phyloP scores from a whole-genome alignment of 108 stramenopile species.

The Chaetoceros tenuissimus region DNA sequence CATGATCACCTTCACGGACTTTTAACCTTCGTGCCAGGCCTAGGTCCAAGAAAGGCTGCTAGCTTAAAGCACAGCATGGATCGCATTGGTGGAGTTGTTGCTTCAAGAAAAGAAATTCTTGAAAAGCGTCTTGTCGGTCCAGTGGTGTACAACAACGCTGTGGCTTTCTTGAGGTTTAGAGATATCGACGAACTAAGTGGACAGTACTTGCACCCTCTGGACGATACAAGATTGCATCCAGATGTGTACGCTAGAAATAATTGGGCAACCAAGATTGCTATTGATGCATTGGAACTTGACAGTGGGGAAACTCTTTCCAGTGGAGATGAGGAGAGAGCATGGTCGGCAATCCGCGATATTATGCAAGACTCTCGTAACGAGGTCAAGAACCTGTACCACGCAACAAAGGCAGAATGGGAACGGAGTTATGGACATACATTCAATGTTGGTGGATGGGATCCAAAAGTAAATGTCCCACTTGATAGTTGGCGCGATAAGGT shows the following conservation, averaged over 20 bases:
- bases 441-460: constrained; percentile 67
- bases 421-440: constrained; percentile 59
- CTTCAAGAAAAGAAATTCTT: constrained; percentile 50
- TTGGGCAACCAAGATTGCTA: constrained; percentile 82
- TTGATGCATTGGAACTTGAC: constrained; percentile 72
- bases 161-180: constrained; percentile 80
- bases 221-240: constrained; percentile 86
- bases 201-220: constrained; percentile 73
- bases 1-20: constrained; percentile 67
- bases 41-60: constrained; percentile 90
- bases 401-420: constrained; percentile 79
- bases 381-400: constrained; percentile 61
- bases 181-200: constrained; percentile 43
- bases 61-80: constrained; percentile 69
- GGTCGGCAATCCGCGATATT: constrained; percentile 65
- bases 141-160: constrained; percentile 87
- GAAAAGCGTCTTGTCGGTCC: constrained; percentile 63
- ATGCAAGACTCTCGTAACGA: constrained; percentile 76
- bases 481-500: constrained; percentile 79
- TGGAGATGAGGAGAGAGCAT: constrained; percentile 34
- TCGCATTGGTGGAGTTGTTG: constrained; percentile 55
- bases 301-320: constrained; percentile 25
- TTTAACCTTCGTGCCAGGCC: constrained; percentile 87
- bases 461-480: constrained; percentile 59
- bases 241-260: constrained; percentile 73